Base-by-base conservation (phyloP, 1,284 basidiomycete species). In the Trichosporon asahii region DNA sequence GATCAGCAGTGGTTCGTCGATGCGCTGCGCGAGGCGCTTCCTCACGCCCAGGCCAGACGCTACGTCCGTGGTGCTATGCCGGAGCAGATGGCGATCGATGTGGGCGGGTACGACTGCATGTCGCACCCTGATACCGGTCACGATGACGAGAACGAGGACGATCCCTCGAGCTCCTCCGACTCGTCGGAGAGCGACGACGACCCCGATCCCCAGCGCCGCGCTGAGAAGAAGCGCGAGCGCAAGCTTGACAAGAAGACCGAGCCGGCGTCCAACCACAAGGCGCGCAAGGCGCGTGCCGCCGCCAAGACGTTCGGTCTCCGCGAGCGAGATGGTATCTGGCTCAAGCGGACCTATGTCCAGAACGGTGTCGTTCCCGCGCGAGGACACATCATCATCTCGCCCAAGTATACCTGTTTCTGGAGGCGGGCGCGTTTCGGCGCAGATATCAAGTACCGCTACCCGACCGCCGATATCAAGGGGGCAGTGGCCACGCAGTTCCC, bases 381-480 rank as follows among this genome's bases (percentile, higher is more conserved):
- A 7, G 84, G 84, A 0, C 83, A 84, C 68, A 76, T 84, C 65
- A 82, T 84, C 65, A 29, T 85, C 14, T 79, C 75, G 0, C 77
- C 80, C 0, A 71, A 75, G 27, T 84, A 76, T 67, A 68, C 84
- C 12, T 84, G 84, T 65, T 85, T 84, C 73, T 84, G 82, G 82
- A 76, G 83, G 0, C 75, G 80, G 23, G 78, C 76, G 0, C 76
- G 71, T 0, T 70, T 83, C 15, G 79, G 79, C 18, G 31, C 72
- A 0, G 83, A 83, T 70, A 78, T 83, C 76, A 83, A 81, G 74
- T 88, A 89, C 73, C 88, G 89, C 18, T 84, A 89, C 73, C 83
- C 84, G 3, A 76, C 85, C 11, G 77, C 80, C 7, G 85, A 84
- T 57, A 75, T 90, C 72, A 86, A 85, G 66, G 77, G 80, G 9